Evolutionary conservation across 495 filamentous ascomycete species (phyloP).

Genomic region (Talaromyces wortmannii): DNA sequence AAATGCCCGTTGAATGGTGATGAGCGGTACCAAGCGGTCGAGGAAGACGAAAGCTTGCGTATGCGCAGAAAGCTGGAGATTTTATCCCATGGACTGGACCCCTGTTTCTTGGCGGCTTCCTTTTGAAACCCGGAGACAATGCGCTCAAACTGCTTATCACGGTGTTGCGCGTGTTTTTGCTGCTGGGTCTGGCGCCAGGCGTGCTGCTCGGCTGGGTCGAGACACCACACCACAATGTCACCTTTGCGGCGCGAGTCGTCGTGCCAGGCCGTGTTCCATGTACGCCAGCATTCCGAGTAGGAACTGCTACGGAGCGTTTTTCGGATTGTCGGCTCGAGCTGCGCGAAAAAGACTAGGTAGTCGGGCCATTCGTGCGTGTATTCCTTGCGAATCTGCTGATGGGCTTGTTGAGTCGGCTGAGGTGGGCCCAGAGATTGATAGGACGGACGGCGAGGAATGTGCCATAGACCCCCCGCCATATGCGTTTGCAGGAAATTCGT

Average conservation of each 20-base stretch:
- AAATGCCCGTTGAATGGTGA: not conserved
- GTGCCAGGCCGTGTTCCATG: conserved; percentile 75
- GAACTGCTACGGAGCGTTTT: conserved; percentile 42
- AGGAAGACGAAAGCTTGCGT: conserved; percentile 5
- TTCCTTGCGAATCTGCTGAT: not conserved
- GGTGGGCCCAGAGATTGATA: conserved; percentile 9
- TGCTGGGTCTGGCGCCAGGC: conserved; percentile 11
- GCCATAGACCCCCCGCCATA: conserved; percentile 34
- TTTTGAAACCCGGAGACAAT: conserved; percentile 23
- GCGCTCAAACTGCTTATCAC: conserved; percentile 29
- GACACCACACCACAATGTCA: conserved; percentile 81
- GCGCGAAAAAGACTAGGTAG: conserved; percentile 59
- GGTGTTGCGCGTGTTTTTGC: conserved; percentile 14
- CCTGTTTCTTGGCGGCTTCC: conserved; percentile 6
- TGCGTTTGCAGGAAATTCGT: conserved; percentile 49
- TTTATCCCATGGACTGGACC: not conserved
- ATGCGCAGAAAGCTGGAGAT: not conserved
- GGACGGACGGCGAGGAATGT: conserved; percentile 33
- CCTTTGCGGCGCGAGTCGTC: conserved; percentile 82
- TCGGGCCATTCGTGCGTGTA: conserved; percentile 45
- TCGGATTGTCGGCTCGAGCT: conserved; percentile 46
- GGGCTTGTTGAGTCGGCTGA: conserved; percentile 2
- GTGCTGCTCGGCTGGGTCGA: conserved; percentile 28
- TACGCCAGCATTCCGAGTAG: conserved; percentile 65
- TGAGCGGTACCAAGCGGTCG: not conserved